Evolutionary conservation across 768 basidiomycete species (phyloP), one percentile per base, ranked within the genome.

Genomic region (Multifurca ochricompacta): DNA sequence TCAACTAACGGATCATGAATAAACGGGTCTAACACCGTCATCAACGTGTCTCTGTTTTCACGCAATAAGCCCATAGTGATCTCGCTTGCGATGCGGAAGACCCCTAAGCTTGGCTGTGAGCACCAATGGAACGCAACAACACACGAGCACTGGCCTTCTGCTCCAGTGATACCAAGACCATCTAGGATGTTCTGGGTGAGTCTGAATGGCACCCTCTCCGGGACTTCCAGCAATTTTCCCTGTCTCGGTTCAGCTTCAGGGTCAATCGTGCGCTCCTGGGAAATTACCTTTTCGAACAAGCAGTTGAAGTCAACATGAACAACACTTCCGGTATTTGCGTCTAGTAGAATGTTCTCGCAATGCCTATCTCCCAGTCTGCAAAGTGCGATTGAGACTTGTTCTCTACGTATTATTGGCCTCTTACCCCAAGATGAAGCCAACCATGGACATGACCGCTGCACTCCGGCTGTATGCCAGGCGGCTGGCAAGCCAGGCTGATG

Each of bases 301-400:
- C 93, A 96, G 66, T 97, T 97, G 63, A 99, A 94, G 68, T 98
- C 96, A 53, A 98, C 93, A 62, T 99, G 96, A 1, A 98, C 85
- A 7, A 88, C 79, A 64, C 95, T 94, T 2, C 96, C 96, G 0
- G 83, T 86, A 60, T 83, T 85, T 4, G 72, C 77, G 64, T 99
- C 96, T 41, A 98, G 79, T 13, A 99, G 75, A 45, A 98, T 97
- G 65, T 99, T 99, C 70, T 98, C 95, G 62, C 86, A 83, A 66
- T 99, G 96, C 36, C 96, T 78, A 68, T 99, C 96, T 11, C 96
- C 96, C n/a, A 99, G 75, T n/a, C 94, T 95, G 47, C 31, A 16
- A 41, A 16, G 21, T 19, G 27, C 43, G 14, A 37, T 21, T 47
- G 34, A 42, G 8, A 31, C 25, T 34, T 31, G 30, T 5, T 19